Conservation (phyloP, 805 yeast species). For the Saitoella complicata region DNA sequence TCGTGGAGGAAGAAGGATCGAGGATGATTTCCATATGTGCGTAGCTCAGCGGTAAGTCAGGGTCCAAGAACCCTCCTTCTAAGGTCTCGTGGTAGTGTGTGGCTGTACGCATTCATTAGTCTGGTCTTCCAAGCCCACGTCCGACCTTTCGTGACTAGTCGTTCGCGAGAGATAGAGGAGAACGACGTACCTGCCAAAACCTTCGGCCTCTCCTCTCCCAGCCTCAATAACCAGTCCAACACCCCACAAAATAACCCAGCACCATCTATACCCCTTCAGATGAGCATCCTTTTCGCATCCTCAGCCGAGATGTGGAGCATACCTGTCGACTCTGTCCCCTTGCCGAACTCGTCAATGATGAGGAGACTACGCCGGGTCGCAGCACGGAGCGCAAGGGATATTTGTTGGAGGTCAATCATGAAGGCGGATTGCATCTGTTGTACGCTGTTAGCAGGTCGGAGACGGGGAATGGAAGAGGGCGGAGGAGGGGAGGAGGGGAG, state of each 20-base stretch:
- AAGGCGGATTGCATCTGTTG: constrained; percentile 27
- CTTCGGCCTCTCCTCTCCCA: no score
- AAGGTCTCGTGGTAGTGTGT: constrained; percentile 28
- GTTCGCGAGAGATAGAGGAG: no score
- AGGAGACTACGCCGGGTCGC: constrained; percentile 28
- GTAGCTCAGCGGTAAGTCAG: constrained; percentile 17
- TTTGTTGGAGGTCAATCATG: constrained; percentile 31
- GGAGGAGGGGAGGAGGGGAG: constrained; percentile 9
- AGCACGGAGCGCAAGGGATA: constrained; percentile 27
- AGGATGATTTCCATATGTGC: constrained; percentile 24
- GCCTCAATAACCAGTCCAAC: constrained; percentile 16
- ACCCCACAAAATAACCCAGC: constrained; percentile 30
- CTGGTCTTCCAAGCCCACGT: constrained; percentile 1
- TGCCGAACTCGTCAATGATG: constrained; percentile 39
- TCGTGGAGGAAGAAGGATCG: constrained; percentile 1
- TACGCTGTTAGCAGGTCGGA: no score
- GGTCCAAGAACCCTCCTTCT: not conserved
- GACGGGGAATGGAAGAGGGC: not conserved
- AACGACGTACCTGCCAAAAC: no score
- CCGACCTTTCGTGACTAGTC: not conserved
- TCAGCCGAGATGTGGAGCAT: not conserved
- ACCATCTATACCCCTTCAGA: constrained; percentile 16
- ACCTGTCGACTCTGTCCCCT: constrained; percentile 33
- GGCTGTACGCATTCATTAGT: constrained; percentile 22
- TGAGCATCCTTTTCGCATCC: not conserved